These are phyloP conservation scores for Bacterosira constricta DNA, from an alignment of 108 stramenopile species.

Conservation along the genomic window DNA sequence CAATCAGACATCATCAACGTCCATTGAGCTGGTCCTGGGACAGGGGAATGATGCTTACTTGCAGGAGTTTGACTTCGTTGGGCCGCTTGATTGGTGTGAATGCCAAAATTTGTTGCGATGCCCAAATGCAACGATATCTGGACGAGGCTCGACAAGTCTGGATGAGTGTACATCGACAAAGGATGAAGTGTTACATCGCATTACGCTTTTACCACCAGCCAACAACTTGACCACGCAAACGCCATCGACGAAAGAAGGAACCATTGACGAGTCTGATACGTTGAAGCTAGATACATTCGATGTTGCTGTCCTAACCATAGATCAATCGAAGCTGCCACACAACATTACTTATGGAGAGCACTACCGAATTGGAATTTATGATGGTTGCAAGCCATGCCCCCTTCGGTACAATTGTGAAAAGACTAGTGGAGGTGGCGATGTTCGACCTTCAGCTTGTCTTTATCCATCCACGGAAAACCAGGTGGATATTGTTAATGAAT, in stretches of 20 bases:
- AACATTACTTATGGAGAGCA: constrained; percentile 85
- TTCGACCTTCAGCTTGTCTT: constrained; percentile 8
- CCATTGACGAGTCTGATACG: constrained; percentile 43
- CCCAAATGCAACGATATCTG: constrained; percentile 75
- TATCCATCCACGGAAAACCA: constrained; percentile 34
- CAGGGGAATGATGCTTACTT: neutral
- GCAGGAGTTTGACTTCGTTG: constrained; percentile 24
- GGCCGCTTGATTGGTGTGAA: constrained; percentile 73
- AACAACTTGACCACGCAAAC: neutral
- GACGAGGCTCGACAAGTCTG: constrained; percentile 43
- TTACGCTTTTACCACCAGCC: constrained; percentile 22
- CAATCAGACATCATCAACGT: neutral
- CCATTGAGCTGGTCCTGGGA: neutral
- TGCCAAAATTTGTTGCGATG: constrained; percentile 77
- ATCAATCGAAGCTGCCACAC: constrained; percentile 55
- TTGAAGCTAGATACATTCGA: constrained; percentile 63
- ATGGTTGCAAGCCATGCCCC: constrained; percentile 88
- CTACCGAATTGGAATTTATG: constrained; percentile 74
- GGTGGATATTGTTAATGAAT: constrained; percentile 40
- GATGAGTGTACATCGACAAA: constrained; percentile 59
- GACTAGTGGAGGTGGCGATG: neutral
- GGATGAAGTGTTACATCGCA: constrained; percentile 44
- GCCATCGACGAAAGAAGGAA: constrained; percentile 34
- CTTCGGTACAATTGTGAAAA: constrained; percentile 69
- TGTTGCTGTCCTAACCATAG: constrained; percentile 72